These are phyloP conservation scores for Mortierella sp. DNA, from an alignment of 371 early-diverging fungal species.

Conservation along the genomic window DNA sequence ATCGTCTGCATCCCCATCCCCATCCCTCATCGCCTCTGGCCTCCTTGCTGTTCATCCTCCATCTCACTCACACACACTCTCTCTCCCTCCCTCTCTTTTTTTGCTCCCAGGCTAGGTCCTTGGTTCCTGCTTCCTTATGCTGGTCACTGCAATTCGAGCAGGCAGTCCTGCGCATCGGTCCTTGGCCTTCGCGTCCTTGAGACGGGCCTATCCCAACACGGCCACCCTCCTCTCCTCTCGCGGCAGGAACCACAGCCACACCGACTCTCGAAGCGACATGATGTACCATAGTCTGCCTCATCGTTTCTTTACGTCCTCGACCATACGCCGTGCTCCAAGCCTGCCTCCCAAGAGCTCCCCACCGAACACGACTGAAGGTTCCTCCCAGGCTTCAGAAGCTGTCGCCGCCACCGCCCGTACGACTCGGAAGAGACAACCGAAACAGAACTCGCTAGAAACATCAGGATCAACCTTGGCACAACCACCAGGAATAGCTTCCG, in stretches of 20 bases:
- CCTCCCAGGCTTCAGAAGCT: conserved; percentile 13
- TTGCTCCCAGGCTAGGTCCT: not conserved
- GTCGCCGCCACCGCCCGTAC: conserved; percentile 12
- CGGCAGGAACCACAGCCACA: conserved; percentile 20
- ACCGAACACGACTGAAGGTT: not conserved
- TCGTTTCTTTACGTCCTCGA: conserved; percentile 48
- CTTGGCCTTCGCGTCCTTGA: conserved; percentile 15
- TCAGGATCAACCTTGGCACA: not conserved
- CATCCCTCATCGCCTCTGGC: not conserved
- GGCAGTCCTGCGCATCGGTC: conserved; percentile 24
- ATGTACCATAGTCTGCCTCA: conserved; percentile 20
- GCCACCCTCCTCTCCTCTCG: conserved; percentile 13
- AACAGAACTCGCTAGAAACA: conserved; percentile 5
- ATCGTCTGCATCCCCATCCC: not conserved
- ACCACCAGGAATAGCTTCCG: not conserved
- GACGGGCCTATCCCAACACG: conserved; percentile 21
- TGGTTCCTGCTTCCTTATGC: conserved; percentile 14
- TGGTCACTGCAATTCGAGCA: conserved; percentile 42
- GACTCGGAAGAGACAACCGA: conserved; percentile 27
- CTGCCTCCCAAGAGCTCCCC: conserved; percentile 39
- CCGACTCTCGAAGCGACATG: conserved; percentile 19
- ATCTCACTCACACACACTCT: not conserved
- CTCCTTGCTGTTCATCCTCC: conserved; percentile 1
- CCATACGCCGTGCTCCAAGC: conserved; percentile 11
- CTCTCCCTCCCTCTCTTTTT: conserved; percentile 3